These are phyloP conservation scores for Pneumocystis canis DNA, from an alignment of 1,139 yeast species.

Conservation along the genomic window DNA sequence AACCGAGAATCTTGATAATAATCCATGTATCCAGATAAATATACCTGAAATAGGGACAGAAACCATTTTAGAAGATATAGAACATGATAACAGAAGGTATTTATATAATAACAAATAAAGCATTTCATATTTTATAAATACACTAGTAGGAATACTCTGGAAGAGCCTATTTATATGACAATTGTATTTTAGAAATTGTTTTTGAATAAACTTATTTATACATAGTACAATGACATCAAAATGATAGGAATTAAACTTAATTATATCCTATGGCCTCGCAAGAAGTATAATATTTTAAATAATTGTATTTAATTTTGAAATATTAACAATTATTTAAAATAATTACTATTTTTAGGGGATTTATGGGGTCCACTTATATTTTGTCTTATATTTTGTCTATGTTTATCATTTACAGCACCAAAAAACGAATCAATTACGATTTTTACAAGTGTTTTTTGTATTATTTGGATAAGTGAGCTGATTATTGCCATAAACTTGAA, in stretches of 20 bases:
- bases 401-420: slow-evolving; percentile 31
- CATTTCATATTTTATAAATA: slow-evolving; percentile 33
- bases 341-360: slow-evolving; percentile 36
- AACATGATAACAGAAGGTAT: background rate
- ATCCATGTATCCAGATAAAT: background rate
- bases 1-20: background rate
- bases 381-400: slow-evolving; percentile 47
- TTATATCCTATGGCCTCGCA: slow-evolving; percentile 55
- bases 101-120: background rate
- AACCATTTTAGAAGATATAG: background rate
- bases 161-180: slow-evolving; percentile 64
- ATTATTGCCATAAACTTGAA: slow-evolving; percentile 53
- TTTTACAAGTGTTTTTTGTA: slow-evolving; percentile 51
- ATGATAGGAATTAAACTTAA: slow-evolving; percentile 52
- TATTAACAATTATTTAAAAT: background rate
- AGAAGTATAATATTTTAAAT: slow-evolving; percentile 17
- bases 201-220: background rate
- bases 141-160: slow-evolving; percentile 71
- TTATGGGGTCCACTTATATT: slow-evolving; percentile 80
- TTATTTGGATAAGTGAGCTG: slow-evolving; percentile 42
- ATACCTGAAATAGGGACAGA: background rate
- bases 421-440: slow-evolving; percentile 30
- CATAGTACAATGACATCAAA: slow-evolving; percentile 37
- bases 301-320: slow-evolving; percentile 30
- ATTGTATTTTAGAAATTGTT: slow-evolving; percentile 24